Percentiles rank a stretch among this genome's conserved stretches.
Evolutionary conservation across 495 filamentous ascomycete species (phyloP).

Genomic region (Hypoxylon lienhwacheense): DNA sequence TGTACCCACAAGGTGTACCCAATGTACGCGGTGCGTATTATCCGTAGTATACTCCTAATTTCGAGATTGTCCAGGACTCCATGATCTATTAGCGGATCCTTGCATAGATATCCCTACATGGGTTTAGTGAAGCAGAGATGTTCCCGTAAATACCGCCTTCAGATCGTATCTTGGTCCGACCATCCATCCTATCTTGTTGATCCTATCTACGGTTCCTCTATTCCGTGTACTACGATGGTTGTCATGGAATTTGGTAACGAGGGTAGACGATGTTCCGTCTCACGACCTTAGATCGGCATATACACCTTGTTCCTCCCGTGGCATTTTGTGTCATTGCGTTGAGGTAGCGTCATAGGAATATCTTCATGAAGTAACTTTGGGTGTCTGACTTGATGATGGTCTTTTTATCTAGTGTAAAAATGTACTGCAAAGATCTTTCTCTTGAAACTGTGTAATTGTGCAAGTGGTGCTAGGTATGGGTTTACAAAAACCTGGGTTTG

Average conservation of each 20-base stretch:
- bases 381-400: conserved; percentile 5
- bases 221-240: conserved; percentile 1
- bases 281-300: conserved; percentile 18
- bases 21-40: too few species aligned
- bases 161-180: conserved; percentile 3
- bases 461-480: too few species aligned
- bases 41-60: too few species aligned
- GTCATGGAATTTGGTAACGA: conserved; percentile 17
- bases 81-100: conserved; percentile 29
- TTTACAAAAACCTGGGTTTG: too few species aligned
- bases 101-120: conserved; percentile 12
- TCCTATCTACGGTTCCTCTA: conserved; percentile 6
- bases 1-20: too few species aligned
- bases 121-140: conserved; percentile 4
- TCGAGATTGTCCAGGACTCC: not conserved
- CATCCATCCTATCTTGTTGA: not conserved
- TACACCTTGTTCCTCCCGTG: conserved; percentile 24
- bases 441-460: too few species aligned
- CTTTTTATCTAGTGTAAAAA: conserved; percentile 31
- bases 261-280: conserved; percentile 6
- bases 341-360: conserved; percentile 22
- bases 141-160: conserved; percentile 14
- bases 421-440: too few species aligned
- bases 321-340: conserved; percentile 6
- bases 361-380: too few species aligned